Base-by-base conservation (phyloP, 202 grass and related monocot genomes). In the Eragrostis tef region DNA sequence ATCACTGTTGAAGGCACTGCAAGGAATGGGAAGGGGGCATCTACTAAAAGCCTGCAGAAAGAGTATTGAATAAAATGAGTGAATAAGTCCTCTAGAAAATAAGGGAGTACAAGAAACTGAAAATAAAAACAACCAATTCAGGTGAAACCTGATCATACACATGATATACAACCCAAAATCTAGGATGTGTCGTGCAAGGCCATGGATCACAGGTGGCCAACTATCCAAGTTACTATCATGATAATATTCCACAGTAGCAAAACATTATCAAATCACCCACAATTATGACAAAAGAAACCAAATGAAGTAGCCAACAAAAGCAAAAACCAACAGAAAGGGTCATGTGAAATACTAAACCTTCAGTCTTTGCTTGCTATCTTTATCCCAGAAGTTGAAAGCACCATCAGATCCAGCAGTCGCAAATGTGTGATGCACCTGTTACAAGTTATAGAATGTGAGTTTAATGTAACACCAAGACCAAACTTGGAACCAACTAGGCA, bases 371-470 rank as follows among this genome's bases (percentile, higher is more conserved):
- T 98, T 98, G 79, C 96, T 98, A 59, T 98, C 96, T 79, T 98
- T 98, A 62, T 98, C 96, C 96, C 96, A 98, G 75, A 93, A 98
- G 60, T 98, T 95, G 85, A 98, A 98, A 67, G 96, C 90, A 63
- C 96, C 96, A 78, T 98, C 96, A 67, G 96, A 98, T 64, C 96
- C 96, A 82, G 92, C 85, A 81, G 96, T 95, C 24, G 92, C 87
- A 88, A 98, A 98, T 31, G 96, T 98, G 73, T 95, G 92, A 89
- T 95, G 92, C 62, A 91, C 90, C 96, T 99, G 84, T 45, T 17
- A 10, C 52, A 89, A 74, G 34, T 62, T 29, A 36, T 53, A 71
- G 9, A 78, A 70, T 60, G 68, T 62, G 74, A 79, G 46, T 82
- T 58, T 19, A 2, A 53, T 45, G 11, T 24, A 82, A 79, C 67